Percentiles rank a stretch among this genome's conserved stretches.
Conservation (phyloP, 2,329 filamentous ascomycete species). For the Penicillium sp. region DNA sequence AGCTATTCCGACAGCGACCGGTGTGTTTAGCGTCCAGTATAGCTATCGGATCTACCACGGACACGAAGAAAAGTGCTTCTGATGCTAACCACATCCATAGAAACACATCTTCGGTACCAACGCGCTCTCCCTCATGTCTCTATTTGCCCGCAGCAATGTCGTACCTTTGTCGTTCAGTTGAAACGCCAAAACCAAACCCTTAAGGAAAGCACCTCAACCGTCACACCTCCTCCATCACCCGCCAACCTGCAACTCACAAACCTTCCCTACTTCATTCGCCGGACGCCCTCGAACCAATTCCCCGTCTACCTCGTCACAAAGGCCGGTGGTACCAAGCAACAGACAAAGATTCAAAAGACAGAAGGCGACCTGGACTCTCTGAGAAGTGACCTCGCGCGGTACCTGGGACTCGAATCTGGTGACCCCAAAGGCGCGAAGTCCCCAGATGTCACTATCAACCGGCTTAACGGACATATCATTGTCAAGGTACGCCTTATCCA, state of each 20-base stretch:
- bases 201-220: slow-evolving; percentile 31
- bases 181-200: slow-evolving; percentile 42
- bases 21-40: neutral
- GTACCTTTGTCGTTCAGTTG: slow-evolving; percentile 45
- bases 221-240: slow-evolving; percentile 38
- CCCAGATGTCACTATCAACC: slow-evolving; percentile 56
- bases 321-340: slow-evolving; percentile 74
- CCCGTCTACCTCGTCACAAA: slow-evolving; percentile 78
- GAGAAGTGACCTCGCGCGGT: slow-evolving; percentile 64
- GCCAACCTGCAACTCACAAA: slow-evolving; percentile 46
- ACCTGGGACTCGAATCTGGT: slow-evolving; percentile 60
- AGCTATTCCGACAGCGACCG: slow-evolving; percentile 15
- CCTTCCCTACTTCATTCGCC: slow-evolving; percentile 71
- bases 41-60: slow-evolving; percentile 5
- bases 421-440: slow-evolving; percentile 42
- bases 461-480: slow-evolving; percentile 72
- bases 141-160: slow-evolving; percentile 35
- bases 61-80: slow-evolving; percentile 2
- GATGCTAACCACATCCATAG: slow-evolving; percentile 26
- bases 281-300: slow-evolving; percentile 72
- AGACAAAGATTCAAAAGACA: slow-evolving; percentile 78
- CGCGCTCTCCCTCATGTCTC: slow-evolving; percentile 23
- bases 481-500: slow-evolving; percentile 64
- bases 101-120: slow-evolving; percentile 28
- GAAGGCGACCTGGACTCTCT: slow-evolving; percentile 72